Evolutionary conservation across 352 stramenopile genomes (phyloP).

Genomic region (Phytophthora foliorum): DNA sequence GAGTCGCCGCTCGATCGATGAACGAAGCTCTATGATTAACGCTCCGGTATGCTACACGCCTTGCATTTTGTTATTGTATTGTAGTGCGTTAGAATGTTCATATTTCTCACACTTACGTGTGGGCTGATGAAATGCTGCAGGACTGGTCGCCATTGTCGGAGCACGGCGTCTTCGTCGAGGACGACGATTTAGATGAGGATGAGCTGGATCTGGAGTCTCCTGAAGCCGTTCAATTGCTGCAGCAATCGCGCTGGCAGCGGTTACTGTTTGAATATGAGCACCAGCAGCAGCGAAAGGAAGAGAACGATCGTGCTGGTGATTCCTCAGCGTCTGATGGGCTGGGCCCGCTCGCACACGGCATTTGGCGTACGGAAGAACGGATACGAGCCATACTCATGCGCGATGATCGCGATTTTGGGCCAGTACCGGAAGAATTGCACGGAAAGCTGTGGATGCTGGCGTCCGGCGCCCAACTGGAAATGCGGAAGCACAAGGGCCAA

Average conservation of each 20-base stretch:
- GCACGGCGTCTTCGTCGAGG: slow-evolving; percentile 49
- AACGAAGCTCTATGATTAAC: slow-evolving; percentile 70
- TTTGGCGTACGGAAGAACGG: slow-evolving; percentile 86
- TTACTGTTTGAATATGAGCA: slow-evolving; percentile 77
- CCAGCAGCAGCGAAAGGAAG: slow-evolving; percentile 64
- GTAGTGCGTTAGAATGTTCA: slow-evolving; percentile 8
- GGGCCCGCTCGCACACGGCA: slow-evolving; percentile 73
- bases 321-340: slow-evolving; percentile 55
- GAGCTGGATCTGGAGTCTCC: slow-evolving; percentile 54
- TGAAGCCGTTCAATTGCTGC: slow-evolving; percentile 53
- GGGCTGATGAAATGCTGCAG: slow-evolving; percentile 28
- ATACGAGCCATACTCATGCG: slow-evolving; percentile 76
- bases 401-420: slow-evolving; percentile 62
- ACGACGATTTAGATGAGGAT: slow-evolving; percentile 43
- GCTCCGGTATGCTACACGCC: slow-evolving; percentile 25
- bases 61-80: slow-evolving; percentile 17
- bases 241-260: slow-evolving; percentile 70
- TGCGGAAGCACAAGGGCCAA: slow-evolving; percentile 62
- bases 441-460: slow-evolving; percentile 86
- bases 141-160: slow-evolving; percentile 59
- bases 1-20: slow-evolving; percentile 81
- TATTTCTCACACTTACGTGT: slow-evolving; percentile 10
- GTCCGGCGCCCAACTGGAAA: slow-evolving; percentile 76
- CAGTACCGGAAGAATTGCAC: slow-evolving; percentile 75
- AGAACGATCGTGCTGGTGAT: slow-evolving; percentile 41